Evolutionary conservation across 345 rosid species (phyloP).

Genomic region (Alliaria petiolata): DNA sequence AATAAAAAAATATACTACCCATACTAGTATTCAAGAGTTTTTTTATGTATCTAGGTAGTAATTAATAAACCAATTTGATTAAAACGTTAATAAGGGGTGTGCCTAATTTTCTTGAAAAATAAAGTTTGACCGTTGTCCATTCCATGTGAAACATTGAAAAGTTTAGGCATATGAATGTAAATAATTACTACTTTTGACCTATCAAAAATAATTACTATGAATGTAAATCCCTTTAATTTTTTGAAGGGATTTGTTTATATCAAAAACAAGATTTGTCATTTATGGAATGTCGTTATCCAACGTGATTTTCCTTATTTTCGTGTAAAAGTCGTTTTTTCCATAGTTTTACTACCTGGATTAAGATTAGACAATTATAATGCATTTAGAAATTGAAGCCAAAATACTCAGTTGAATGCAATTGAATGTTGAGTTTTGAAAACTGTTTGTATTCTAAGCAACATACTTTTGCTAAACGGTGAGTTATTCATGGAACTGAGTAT

Average conservation of each 20-base stretch:
- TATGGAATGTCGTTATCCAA: no score
- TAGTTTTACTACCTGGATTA: not conserved
- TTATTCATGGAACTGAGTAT: not conserved
- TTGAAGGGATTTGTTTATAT: not conserved
- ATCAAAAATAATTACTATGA: no score
- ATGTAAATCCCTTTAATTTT: no score
- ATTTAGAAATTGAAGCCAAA: not conserved
- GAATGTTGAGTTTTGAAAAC: not conserved
- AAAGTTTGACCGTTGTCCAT: slow-evolving; percentile 4
- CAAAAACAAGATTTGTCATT: no score
- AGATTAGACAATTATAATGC: not conserved
- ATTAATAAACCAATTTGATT: not conserved
- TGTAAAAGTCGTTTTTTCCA: not conserved
- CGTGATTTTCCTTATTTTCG: no score
- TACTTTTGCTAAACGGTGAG: not conserved
- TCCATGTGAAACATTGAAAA: not conserved
- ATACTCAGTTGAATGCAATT: not conserved
- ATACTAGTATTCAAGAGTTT: no score
- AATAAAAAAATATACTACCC: no score
- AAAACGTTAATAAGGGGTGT: not conserved
- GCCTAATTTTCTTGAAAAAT: not conserved
- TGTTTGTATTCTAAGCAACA: not conserved
- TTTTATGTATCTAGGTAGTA: not conserved
- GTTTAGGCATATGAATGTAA: not conserved
- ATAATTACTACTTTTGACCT: no score